Conservation (phyloP, 192 early-diverging fungal genomes). For the Phlyctochytrium bullatum region DNA sequence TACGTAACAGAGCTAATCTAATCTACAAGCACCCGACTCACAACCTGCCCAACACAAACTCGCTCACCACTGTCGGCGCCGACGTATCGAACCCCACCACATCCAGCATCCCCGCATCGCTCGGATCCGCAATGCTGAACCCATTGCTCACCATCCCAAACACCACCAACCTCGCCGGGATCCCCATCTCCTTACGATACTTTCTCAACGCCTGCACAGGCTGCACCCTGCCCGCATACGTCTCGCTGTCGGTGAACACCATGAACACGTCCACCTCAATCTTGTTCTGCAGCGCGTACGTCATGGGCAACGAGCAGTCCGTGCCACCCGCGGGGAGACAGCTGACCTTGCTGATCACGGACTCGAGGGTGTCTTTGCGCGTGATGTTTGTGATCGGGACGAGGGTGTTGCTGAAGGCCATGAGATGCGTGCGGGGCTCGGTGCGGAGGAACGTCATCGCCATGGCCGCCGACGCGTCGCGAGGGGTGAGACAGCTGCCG, state of each 20-base stretch:
- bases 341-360: background rate
- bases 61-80: constrained; percentile 14
- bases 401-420: constrained; percentile 20
- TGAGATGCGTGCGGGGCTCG: constrained; percentile 8
- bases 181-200: constrained; percentile 19
- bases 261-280: constrained; percentile 28
- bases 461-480: constrained; percentile 20
- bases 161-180: constrained; percentile 22
- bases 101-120: constrained; percentile 28
- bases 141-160: constrained; percentile 19
- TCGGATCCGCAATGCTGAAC: constrained; percentile 28
- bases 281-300: constrained; percentile 20
- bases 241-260: constrained; percentile 31
- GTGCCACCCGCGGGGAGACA: constrained; percentile 19
- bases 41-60: constrained; percentile 16
- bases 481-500: background rate
- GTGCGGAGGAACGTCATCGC: constrained; percentile 19
- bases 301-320: constrained; percentile 29
- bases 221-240: constrained; percentile 24
- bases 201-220: constrained; percentile 17
- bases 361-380: constrained; percentile 6
- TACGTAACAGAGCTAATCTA: too few relatives aligned
- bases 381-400: constrained; percentile 2
- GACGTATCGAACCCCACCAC: constrained; percentile 24
- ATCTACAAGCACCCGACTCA: too few relatives aligned